Evolutionary conservation across 768 basidiomycete genomes (phyloP).

Genomic region (Amanita pseudoporphyria): DNA sequence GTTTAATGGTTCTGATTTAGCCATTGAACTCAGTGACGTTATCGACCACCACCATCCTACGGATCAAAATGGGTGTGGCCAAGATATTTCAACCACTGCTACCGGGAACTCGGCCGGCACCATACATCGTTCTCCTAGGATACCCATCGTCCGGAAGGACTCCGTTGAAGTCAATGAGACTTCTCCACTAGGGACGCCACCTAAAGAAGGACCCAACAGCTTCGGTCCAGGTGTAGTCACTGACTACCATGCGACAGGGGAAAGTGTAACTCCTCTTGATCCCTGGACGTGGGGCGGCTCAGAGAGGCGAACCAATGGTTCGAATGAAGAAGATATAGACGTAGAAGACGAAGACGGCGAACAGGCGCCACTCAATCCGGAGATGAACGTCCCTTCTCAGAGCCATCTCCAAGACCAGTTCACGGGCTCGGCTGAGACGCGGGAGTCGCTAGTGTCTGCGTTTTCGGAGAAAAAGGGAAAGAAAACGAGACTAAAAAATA

Average conservation of each 20-base stretch:
- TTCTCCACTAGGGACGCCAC: slow-evolving; percentile 4
- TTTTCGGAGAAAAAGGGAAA: background rate
- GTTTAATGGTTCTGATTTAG: slow-evolving; percentile 72
- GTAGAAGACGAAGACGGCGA: slow-evolving; percentile 1
- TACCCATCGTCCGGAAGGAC: background rate
- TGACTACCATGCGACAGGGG: slow-evolving; percentile 11
- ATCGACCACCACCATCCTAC: slow-evolving; percentile 23
- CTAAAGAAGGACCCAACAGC: background rate
- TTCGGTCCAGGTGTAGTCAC: slow-evolving; percentile 1
- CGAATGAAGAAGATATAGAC: background rate
- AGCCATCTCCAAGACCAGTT: background rate
- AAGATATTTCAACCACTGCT: background rate
- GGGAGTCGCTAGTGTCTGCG: background rate
- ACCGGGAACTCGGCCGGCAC: background rate
- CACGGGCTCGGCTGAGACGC: background rate
- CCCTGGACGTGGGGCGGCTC: background rate
- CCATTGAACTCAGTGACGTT: slow-evolving; percentile 66
- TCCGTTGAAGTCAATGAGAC: background rate
- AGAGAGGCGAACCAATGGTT: background rate
- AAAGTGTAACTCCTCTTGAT: background rate
- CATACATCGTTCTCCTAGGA: background rate
- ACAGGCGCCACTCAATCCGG: slow-evolving; percentile 3
- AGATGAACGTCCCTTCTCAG: background rate
- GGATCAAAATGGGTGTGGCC: background rate
- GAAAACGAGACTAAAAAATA: background rate